Conservation (phyloP, 768 basidiomycete species). For the Dictyophora rubrovolvata region DNA sequence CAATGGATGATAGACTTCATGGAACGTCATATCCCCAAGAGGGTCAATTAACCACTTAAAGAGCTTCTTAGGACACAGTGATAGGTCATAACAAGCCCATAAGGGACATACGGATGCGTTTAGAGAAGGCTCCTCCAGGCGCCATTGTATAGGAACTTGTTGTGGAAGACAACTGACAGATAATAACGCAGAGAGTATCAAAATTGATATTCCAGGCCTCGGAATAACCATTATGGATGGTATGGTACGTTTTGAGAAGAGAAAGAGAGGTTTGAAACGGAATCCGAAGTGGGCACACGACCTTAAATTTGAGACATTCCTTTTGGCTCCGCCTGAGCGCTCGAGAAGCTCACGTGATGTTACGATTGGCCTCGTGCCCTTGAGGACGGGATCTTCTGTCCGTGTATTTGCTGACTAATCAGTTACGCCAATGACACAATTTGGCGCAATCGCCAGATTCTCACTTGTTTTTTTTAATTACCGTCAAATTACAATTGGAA, state of each 20-base stretch:
- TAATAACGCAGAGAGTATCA: neutral
- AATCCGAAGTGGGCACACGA: neutral
- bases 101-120: neutral
- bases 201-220: neutral
- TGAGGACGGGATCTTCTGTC: too few relatives aligned
- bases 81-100: neutral
- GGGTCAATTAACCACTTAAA: neutral
- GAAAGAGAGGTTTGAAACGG: neutral
- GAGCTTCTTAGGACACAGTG: neutral
- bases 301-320: neutral
- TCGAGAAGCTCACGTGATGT: neutral
- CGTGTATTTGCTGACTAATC: too few relatives aligned
- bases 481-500: too few relatives aligned
- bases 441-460: too few relatives aligned
- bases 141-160: neutral
- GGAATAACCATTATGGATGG: too few relatives aligned
- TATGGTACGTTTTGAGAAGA: too few relatives aligned
- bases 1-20: constrained; percentile 44
- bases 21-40: constrained; percentile 20
- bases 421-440: too few relatives aligned
- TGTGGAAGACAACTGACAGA: neutral
- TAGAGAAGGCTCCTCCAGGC: neutral
- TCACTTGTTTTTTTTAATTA: too few relatives aligned
- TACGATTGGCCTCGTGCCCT: neutral
- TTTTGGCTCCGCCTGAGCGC: neutral